Percentiles rank a stretch among this genome's conserved stretches.
These are phyloP conservation scores for Zygosaccharomyces pseudorouxii DNA, from an alignment of 805 yeast species.

Conservation along the genomic window DNA sequence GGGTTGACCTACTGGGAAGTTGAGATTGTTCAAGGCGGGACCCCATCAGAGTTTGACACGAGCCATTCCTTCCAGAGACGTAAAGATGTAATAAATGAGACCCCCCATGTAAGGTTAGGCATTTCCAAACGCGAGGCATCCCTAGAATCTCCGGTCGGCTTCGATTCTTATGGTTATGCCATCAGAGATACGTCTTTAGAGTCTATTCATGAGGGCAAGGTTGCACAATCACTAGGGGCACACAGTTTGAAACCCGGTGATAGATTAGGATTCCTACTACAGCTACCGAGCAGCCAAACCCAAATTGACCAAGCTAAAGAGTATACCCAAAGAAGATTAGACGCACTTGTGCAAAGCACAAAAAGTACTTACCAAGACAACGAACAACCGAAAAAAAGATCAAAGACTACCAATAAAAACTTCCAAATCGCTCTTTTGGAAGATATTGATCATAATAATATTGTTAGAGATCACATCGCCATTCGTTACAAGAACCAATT, in stretches of 20 bases:
- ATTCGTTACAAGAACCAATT: conserved; percentile 72
- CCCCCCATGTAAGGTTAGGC: conserved; percentile 73
- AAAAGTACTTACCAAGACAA: conserved; percentile 4
- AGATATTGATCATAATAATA: conserved; percentile 37
- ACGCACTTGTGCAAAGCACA: conserved; percentile 18
- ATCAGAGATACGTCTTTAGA: conserved; percentile 75
- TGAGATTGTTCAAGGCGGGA: conserved; percentile 42
- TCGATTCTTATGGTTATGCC: conserved; percentile 91
- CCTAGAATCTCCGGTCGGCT: conserved; percentile 92
- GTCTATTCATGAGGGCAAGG: conserved; percentile 50
- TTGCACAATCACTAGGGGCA: conserved; percentile 44
- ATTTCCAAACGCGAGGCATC: conserved; percentile 81
- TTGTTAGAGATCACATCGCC: conserved; percentile 80
- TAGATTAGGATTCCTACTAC: conserved; percentile 70
- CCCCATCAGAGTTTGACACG: conserved; percentile 32
- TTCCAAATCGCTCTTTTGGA: conserved; percentile 31
- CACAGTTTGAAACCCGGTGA: conserved; percentile 62
- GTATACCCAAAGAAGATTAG: conserved; percentile 35
- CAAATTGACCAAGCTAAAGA: conserved; percentile 42
- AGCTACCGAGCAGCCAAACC: conserved; percentile 51
- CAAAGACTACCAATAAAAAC: conserved; percentile 17
- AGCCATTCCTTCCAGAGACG: conserved; percentile 12
- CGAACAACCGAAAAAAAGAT: conserved; percentile 12
- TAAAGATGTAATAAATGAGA: conserved; percentile 30
- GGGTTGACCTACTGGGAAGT: conserved; percentile 82